phyloP scores from a whole-genome alignment of 2,329 filamentous ascomycete species.

The Fusarium equiseti region DNA sequence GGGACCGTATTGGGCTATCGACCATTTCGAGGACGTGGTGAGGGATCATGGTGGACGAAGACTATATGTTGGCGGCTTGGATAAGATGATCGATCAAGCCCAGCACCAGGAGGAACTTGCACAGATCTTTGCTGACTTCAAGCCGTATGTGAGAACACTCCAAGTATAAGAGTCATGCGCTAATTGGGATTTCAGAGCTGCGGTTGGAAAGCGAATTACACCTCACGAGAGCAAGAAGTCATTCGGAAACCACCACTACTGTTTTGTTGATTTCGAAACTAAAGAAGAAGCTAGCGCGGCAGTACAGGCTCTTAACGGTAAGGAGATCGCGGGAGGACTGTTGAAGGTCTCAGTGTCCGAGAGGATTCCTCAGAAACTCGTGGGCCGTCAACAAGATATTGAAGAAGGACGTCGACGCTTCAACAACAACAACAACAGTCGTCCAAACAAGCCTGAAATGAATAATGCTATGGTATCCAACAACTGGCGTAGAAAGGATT shows the following conservation, averaged over 20 bases:
- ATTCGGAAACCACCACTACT: slow-evolving; percentile 71
- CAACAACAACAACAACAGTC: background rate
- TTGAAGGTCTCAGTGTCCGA: slow-evolving; percentile 23
- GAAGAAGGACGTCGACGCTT: background rate
- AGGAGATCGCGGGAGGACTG: background rate
- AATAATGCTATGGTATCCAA: slow-evolving; percentile 18
- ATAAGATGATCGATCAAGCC: slow-evolving; percentile 61
- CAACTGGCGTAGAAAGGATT: slow-evolving; percentile 25
- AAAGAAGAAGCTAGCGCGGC: slow-evolving; percentile 66
- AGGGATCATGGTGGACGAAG: slow-evolving; percentile 53
- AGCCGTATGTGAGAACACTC: slow-evolving; percentile 34
- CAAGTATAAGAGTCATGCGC: accelerated
- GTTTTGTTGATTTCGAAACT: slow-evolving; percentile 73
- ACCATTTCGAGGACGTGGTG: slow-evolving; percentile 50
- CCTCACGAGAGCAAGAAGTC: slow-evolving; percentile 66
- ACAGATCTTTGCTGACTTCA: slow-evolving; percentile 61
- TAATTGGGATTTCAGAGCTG: slow-evolving; percentile 7
- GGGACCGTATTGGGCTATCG: slow-evolving; percentile 26
- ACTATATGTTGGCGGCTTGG: slow-evolving; percentile 65
- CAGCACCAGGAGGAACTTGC: slow-evolving; percentile 61
- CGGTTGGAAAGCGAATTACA: slow-evolving; percentile 66
- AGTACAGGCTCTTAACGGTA: slow-evolving; percentile 50
- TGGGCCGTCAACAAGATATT: slow-evolving; percentile 6
- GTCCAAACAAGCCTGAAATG: slow-evolving; percentile 1
- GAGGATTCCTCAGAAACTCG: slow-evolving; percentile 11